Base-by-base conservation (phyloP, 2,329 filamentous ascomycete genomes). In the Aspergillus unguis region DNA sequence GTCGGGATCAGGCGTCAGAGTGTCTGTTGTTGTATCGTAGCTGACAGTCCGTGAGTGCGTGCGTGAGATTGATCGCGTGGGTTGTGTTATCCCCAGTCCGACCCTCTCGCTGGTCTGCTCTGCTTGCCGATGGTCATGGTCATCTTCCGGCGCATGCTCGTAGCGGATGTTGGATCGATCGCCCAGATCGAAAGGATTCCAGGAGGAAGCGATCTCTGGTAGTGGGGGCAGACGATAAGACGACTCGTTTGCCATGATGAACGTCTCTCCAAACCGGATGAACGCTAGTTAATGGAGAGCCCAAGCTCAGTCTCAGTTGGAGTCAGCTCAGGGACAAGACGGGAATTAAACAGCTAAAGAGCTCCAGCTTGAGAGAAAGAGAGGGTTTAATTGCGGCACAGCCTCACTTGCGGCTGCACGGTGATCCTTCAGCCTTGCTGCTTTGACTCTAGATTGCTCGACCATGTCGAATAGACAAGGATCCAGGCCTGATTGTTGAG, bases 141-240 rank as follows among this genome's bases (percentile, higher is more conserved):
- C 48, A 26, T 26, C n/a, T 3, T 25, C 25, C 9, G 47, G 37
- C 3, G 47, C 47, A 23, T 41, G 42, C 10, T 50, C 48, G 31
- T 50, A 50, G 26, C 48, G 48, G 8, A 50, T 44, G 28, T 50
- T 44, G 8, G 48, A 32, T 10, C 48, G 48, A 27, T 50, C 48
- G 35, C 47, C 38, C 2, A 49, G 32, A 27, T 49, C 47, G 23
- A 50, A n/a, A 28, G 27, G 33, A 23, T 31, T 38, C 43, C 33
- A 40, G 38, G 38, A 35, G 7, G 46, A 25, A 23, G 29, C 37
- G 17, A 45, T 9, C 31, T 45, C 43, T n/a, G 43, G 47, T 6
- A 38, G 36, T 8, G 36, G 36, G 8, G 36, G 36, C n/a, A 41
- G 42, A 7, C 33, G 48, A 26, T 40, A 44, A 17, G 17, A 17